phyloP scores from a whole-genome alignment of 2,329 filamentous ascomycete genomes.

The Alternaria conjuncta region DNA sequence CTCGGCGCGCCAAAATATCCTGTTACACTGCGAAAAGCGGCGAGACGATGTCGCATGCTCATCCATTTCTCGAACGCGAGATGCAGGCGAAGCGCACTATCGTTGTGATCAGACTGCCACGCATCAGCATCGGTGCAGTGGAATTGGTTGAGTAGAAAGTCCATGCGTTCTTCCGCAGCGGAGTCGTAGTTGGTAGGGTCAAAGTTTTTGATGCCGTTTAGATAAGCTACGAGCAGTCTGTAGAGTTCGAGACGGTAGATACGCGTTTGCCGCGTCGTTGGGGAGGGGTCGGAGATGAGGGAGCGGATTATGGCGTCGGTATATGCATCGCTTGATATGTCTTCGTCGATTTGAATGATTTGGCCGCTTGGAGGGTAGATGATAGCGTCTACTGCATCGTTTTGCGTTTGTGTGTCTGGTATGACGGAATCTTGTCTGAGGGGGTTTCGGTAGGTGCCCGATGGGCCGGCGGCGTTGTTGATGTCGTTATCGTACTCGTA shows the following conservation, averaged over 20 bases:
- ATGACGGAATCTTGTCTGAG: conserved; percentile 16
- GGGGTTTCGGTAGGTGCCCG: conserved; percentile 13
- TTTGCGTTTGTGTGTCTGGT: conserved; percentile 3
- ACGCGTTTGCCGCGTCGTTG: not conserved
- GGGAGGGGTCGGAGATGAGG: not conserved
- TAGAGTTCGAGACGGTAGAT: conserved; percentile 12
- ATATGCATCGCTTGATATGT: not conserved
- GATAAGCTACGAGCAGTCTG: conserved; percentile 8
- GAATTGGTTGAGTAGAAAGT: conserved; percentile 11
- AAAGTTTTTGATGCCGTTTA: conserved; percentile 14
- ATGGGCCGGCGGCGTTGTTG: conserved; percentile 11
- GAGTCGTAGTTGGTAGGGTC: not conserved
- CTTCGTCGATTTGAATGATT: not conserved
- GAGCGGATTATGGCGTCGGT: not conserved
- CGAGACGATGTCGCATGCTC: conserved; percentile 13
- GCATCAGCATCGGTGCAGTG: conserved; percentile 5
- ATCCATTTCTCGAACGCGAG: conserved; percentile 10
- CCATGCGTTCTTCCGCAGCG: conserved; percentile 13
- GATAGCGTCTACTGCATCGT: not conserved
- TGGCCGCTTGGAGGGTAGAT: not conserved
- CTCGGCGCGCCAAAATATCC: conserved; percentile 13
- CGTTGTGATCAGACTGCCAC: not conserved
- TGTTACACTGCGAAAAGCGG: conserved; percentile 3
- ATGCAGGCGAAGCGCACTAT: not conserved
- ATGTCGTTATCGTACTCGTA: not conserved